Conservation (phyloP, 176 grass and related monocot genomes). For the Musa beccarii region DNA sequence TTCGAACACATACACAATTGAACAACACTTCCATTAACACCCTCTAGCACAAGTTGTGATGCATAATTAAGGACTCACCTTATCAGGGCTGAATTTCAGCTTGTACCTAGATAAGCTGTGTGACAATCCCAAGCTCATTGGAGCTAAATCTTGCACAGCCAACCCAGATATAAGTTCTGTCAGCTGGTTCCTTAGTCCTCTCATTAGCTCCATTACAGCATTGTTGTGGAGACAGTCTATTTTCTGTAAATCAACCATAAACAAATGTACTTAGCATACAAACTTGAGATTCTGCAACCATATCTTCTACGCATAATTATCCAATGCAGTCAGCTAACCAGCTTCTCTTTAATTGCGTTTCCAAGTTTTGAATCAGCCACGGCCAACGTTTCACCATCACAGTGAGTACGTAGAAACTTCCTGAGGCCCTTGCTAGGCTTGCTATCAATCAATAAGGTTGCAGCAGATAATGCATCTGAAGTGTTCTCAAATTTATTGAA, state of each 20-base stretch:
- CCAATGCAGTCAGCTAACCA: constrained; percentile 29
- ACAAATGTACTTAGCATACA: neutral
- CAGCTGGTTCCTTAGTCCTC: constrained; percentile 67
- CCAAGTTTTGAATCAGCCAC: constrained; percentile 92
- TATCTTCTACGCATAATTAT: neutral
- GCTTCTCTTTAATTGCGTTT: constrained; percentile 77
- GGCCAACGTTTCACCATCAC: constrained; percentile 74
- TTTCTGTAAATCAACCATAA: constrained; percentile 38
- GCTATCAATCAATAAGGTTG: constrained; percentile 76
- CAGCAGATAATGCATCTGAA: constrained; percentile 66
- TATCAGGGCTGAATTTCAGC: constrained; percentile 92
- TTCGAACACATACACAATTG: no score
- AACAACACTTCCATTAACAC: no score
- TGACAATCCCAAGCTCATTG: constrained; percentile 83
- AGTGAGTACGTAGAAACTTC: constrained; percentile 74
- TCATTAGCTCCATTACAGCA: constrained; percentile 91
- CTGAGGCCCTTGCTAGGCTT: constrained; percentile 85
- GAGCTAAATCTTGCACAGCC: constrained; percentile 67
- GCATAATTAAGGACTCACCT: constrained; percentile 29
- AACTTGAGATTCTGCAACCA: neutral
- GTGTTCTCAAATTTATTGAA: constrained; percentile 97
- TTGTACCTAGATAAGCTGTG: constrained; percentile 93
- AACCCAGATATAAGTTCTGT: constrained; percentile 81
- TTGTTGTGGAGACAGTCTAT: constrained; percentile 78
- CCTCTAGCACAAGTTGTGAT: no score